Percentiles rank a stretch among this genome's conserved stretches.
phyloP scores from a whole-genome alignment of 83 land plant species.

The Picea mariana region DNA sequence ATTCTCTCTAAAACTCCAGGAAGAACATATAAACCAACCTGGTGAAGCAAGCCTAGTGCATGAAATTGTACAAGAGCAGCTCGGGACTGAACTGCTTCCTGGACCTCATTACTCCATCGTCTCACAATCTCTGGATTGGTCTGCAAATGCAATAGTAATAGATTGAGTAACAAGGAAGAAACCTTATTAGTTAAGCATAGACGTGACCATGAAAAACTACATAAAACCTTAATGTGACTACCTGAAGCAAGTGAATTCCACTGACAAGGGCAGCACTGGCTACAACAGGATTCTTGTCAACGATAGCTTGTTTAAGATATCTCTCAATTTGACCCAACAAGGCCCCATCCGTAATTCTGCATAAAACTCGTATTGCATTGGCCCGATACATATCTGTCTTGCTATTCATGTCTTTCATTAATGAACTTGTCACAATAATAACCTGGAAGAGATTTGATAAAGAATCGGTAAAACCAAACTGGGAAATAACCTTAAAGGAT shows the following conservation, averaged over 20 bases:
- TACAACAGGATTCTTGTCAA: slow-evolving; percentile 97
- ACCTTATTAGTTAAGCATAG: neutral
- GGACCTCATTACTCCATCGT: slow-evolving; percentile 99
- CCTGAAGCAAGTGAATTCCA: slow-evolving; percentile 95
- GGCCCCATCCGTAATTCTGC: slow-evolving; percentile 93
- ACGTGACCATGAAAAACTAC: neutral
- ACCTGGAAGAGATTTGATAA: slow-evolving; percentile 49
- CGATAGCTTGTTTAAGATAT: slow-evolving; percentile 97
- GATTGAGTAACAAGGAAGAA: neutral
- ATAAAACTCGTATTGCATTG: slow-evolving; percentile 93
- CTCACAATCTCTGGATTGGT: slow-evolving; percentile 95
- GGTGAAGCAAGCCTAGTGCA: slow-evolving; percentile 89
- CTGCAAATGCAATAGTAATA: slow-evolving; percentile 36
- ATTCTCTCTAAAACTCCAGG: neutral
- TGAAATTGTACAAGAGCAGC: slow-evolving; percentile 98
- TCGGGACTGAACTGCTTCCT: slow-evolving; percentile 97
- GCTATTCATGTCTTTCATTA: slow-evolving; percentile 99
- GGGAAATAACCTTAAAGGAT: neutral
- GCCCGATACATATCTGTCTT: slow-evolving; percentile 98
- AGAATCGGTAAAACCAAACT: neutral
- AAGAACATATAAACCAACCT: slow-evolving; percentile 47
- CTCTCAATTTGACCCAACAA: slow-evolving; percentile 96
- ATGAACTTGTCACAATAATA: slow-evolving; percentile 97
- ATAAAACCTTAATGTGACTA: slow-evolving; percentile 14
- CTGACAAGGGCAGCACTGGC: slow-evolving; percentile 99